These are phyloP conservation scores for Trametes gibbosa DNA, from an alignment of 768 basidiomycete species.

Conservation along the genomic window DNA sequence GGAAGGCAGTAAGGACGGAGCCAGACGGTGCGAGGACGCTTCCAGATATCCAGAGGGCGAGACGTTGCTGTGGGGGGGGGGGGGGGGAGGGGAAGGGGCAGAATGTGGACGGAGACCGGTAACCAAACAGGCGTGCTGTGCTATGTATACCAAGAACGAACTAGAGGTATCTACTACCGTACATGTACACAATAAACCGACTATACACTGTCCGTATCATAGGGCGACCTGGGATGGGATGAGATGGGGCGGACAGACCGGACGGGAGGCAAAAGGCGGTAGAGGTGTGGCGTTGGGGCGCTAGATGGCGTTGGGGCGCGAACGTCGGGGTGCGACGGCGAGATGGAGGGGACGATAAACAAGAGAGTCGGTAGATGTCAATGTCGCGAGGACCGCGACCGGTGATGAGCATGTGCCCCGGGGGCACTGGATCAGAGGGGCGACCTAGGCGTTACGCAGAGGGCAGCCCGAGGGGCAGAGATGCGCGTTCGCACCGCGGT, in stretches of 20 bases:
- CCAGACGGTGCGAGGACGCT: too few relatives aligned
- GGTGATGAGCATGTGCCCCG: too few relatives aligned
- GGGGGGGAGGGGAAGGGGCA: background rate
- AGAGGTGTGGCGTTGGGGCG: background rate
- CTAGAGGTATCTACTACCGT: slow-evolving; percentile 22
- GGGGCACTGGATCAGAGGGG: too few relatives aligned
- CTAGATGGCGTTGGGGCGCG: too few relatives aligned
- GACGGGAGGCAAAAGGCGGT: background rate
- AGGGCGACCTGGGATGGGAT: slow-evolving; percentile 10
- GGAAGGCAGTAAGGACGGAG: background rate
- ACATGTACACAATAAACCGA: slow-evolving; percentile 20
- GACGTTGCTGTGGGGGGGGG: too few relatives aligned
- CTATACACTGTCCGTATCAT: slow-evolving; percentile 21
- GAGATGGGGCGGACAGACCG: background rate
- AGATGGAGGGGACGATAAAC: background rate
- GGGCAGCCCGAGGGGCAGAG: too few relatives aligned
- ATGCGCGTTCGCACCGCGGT: too few relatives aligned
- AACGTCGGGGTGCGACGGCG: too few relatives aligned
- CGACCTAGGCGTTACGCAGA: too few relatives aligned
- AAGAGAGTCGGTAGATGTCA: background rate
- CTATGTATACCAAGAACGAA: slow-evolving; percentile 19
- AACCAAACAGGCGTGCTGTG: slow-evolving; percentile 9
- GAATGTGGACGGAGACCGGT: too few relatives aligned
- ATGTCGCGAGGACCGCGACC: too few relatives aligned
- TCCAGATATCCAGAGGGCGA: background rate